Evolutionary conservation across 805 yeast species (phyloP), one percentile per base, ranked within the genome.

Genomic region (Monosporozyma servazzii): DNA sequence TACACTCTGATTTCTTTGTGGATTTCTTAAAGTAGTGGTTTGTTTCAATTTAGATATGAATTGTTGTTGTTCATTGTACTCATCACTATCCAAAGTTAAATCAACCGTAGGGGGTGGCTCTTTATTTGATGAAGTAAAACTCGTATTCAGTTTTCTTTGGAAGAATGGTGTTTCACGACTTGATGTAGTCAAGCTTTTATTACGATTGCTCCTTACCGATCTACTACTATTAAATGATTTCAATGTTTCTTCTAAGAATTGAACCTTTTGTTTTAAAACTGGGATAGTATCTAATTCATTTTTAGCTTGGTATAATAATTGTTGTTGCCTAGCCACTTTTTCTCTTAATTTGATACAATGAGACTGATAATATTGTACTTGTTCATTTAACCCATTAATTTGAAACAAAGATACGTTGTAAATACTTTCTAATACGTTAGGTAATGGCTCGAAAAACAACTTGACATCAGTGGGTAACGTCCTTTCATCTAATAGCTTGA

Each of bases 371-470:
- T 62, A 62, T 43, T 55, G 56, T 20, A 61, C 57, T 44, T 64
- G 61, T 18, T 59, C 57, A 6, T 55, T 43, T 42, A 64, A 48
- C 1, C 62, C 62, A 10, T 54, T 56, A n/a, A 54, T 53, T 53
- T 65, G 69, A 51, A 65, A 65, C 41, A 62, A 62, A 1, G 68
- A 56, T 2, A 62, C 63, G 20, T 58, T 62, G 49, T 61, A 62
- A 3, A 66, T 40, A 10, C 54, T 57, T 33, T 65, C 69, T 41
- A 65, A 30, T 3, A 56, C 47, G 1, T 56, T 51, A 0, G 66
- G 57, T 18, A 65, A 49, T 8, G 68, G 67, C 29, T 61, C 61
- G 50, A 65, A 65, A 42, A 61, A 60, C 8, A 54, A 47, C 18
- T 47, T 54, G 2, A 64, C 61, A 43, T 62, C 67, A 8, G 41